Conservation (phyloP, 805 yeast species). For the Saturnispora ahearnii region DNA sequence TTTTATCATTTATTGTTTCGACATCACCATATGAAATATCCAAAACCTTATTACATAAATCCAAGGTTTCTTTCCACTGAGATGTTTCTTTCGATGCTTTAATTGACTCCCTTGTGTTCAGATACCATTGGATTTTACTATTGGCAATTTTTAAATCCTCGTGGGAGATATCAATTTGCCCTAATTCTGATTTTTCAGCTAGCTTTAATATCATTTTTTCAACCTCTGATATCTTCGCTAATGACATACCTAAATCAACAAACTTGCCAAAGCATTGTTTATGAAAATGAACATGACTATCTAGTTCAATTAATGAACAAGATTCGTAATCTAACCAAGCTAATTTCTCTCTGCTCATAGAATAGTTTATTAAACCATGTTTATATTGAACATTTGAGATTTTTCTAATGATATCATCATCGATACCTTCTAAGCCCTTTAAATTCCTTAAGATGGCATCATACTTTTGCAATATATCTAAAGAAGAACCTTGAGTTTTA, state of each 20-base stretch:
- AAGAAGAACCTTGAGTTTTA: constrained; percentile 22
- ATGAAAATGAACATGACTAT: constrained; percentile 17
- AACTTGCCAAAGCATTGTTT: constrained; percentile 42
- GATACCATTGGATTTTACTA: constrained; percentile 21
- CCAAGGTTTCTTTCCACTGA: not conserved
- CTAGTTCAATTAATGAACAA: constrained; percentile 34
- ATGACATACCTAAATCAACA: constrained; percentile 39
- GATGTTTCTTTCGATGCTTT: not conserved
- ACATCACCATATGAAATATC: constrained; percentile 3
- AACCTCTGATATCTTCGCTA: constrained; percentile 30
- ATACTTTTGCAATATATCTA: constrained; percentile 25
- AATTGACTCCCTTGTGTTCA: not conserved
- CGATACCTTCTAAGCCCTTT: constrained; percentile 12
- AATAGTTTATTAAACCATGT: constrained; percentile 52
- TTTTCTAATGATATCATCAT: constrained; percentile 16
- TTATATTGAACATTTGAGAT: constrained; percentile 43
- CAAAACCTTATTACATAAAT: not conserved
- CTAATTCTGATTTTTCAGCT: not conserved
- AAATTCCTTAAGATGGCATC: constrained; percentile 19
- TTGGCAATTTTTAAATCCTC: constrained; percentile 24
- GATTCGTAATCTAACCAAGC: constrained; percentile 46
- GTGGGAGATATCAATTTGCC: not conserved
- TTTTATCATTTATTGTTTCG: not conserved
- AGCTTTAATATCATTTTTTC: constrained; percentile 3
- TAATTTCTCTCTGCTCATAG: constrained; percentile 42